These are phyloP conservation scores for Adansonia madagascariensis DNA, from an alignment of 441 rosid species.

Conservation along the genomic window DNA sequence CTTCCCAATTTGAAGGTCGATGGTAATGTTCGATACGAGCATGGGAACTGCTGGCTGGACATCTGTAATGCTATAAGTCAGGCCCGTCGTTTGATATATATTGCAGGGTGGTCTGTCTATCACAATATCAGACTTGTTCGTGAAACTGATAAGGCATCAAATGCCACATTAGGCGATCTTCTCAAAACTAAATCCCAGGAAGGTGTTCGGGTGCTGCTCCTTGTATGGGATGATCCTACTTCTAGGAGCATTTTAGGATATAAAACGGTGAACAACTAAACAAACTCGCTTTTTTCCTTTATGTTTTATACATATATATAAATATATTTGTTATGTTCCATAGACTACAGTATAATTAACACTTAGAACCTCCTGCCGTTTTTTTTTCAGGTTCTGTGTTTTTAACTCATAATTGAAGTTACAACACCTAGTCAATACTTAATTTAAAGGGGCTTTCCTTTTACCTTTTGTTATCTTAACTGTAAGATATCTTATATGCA, in stretches of 20 bases:
- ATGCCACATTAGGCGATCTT: conserved; percentile 54
- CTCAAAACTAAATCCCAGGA: conserved; percentile 67
- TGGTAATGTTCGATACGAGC: conserved; percentile 42
- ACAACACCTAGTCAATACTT: no score
- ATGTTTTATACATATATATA: background rate
- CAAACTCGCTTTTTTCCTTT: background rate
- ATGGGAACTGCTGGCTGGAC: conserved; percentile 66
- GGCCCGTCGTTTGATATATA: conserved; percentile 63
- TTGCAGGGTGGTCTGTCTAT: conserved; percentile 67
- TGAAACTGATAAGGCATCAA: conserved; percentile 33
- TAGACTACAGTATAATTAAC: conserved; percentile 9
- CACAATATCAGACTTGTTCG: conserved; percentile 60
- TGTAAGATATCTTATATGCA: conserved; percentile 24
- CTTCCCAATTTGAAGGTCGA: conserved; percentile 56
- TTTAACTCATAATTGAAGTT: background rate
- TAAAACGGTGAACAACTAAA: conserved; percentile 51
- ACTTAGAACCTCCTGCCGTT: background rate
- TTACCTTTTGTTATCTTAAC: background rate
- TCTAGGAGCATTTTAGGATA: conserved; percentile 54
- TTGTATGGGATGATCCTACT: conserved; percentile 81
- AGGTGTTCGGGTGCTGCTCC: conserved; percentile 70
- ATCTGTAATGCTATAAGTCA: conserved; percentile 57
- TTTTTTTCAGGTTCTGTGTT: conserved; percentile 11
- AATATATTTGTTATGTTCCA: background rate
- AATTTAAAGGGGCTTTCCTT: background rate